Conservation (phyloP, 2,329 filamentous ascomycete species). For the Aspergillus quadrilineatus region DNA sequence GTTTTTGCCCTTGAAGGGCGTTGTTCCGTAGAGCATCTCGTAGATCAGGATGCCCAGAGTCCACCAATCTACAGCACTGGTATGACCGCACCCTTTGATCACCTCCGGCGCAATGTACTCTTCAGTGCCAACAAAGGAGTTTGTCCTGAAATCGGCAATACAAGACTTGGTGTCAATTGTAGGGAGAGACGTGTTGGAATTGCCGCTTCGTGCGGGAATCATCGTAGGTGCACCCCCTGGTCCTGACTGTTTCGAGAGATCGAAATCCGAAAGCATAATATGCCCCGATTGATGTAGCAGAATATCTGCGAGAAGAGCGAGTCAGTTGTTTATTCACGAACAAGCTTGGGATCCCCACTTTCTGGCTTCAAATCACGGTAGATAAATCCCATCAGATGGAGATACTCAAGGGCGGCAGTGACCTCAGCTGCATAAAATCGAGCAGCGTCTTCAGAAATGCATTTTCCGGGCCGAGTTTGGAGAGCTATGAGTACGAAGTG, state of each 20-base stretch:
- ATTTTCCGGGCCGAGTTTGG: slow-evolving; percentile 95
- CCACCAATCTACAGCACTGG: slow-evolving; percentile 99
- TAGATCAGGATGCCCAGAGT: slow-evolving; percentile 95
- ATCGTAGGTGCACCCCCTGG: slow-evolving; percentile 94
- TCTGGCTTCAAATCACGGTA: slow-evolving; percentile 97
- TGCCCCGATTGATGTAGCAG: slow-evolving; percentile 98
- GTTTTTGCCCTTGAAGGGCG: slow-evolving; percentile 99
- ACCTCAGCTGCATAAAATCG: slow-evolving; percentile 97
- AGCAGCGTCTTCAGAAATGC: slow-evolving; percentile 93
- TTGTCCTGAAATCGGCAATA: slow-evolving; percentile 96
- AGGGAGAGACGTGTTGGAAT: slow-evolving; percentile 80
- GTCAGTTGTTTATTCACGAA: slow-evolving; percentile 21
- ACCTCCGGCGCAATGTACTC: slow-evolving; percentile 99
- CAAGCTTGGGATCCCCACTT: slow-evolving; percentile 58
- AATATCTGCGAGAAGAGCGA: slow-evolving; percentile 68
- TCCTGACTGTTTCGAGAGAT: slow-evolving; percentile 96
- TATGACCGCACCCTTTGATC: slow-evolving; percentile 97
- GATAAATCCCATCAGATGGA: slow-evolving; percentile 99
- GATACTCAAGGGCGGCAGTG: slow-evolving; percentile 90
- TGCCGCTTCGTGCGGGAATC: slow-evolving; percentile 88
- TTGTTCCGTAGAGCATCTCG: slow-evolving; percentile 98
- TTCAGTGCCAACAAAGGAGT: slow-evolving; percentile 97
- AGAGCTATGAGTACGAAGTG: slow-evolving; percentile 57
- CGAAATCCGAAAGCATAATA: slow-evolving; percentile 99
- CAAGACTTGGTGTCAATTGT: slow-evolving; percentile 99